phyloP scores from a whole-genome alignment of 2,329 filamentous ascomycete species.

The Colletotrichum graminicola region DNA sequence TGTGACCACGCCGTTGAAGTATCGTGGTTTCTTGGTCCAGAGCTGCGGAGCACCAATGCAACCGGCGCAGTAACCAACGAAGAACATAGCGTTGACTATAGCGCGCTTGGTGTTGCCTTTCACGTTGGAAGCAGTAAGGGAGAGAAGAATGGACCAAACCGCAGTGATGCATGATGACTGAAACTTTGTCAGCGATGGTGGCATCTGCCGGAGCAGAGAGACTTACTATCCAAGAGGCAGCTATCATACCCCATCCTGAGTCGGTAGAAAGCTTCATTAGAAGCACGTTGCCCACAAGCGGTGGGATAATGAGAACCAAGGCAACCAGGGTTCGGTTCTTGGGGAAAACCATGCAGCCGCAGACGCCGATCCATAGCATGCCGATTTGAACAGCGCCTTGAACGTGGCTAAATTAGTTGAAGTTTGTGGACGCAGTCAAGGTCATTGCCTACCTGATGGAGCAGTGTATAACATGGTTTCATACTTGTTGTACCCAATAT shows the following conservation, averaged over 20 bases:
- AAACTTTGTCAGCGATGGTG: background rate
- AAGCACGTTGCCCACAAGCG: constrained; percentile 59
- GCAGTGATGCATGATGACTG: constrained; percentile 58
- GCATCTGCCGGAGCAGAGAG: background rate
- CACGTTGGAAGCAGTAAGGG: constrained; percentile 61
- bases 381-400: constrained; percentile 59
- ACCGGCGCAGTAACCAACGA: constrained; percentile 62
- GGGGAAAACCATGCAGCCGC: constrained; percentile 54
- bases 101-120: constrained; percentile 65
- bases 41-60: constrained; percentile 63
- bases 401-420: background rate
- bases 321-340: constrained; percentile 55
- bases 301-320: constrained; percentile 55
- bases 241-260: constrained; percentile 61
- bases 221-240: constrained; percentile 59
- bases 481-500: constrained; percentile 57
- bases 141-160: constrained; percentile 57
- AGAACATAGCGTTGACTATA: constrained; percentile 61
- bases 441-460: constrained; percentile 50
- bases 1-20: constrained; percentile 60
- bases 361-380: constrained; percentile 60
- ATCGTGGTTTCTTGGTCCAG: constrained; percentile 59
- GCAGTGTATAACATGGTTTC: constrained; percentile 61
- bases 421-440: background rate
- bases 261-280: constrained; percentile 56